Conservation (phyloP, 2,329 filamentous ascomycete genomes). For the Talaromyces amestolkiae region DNA sequence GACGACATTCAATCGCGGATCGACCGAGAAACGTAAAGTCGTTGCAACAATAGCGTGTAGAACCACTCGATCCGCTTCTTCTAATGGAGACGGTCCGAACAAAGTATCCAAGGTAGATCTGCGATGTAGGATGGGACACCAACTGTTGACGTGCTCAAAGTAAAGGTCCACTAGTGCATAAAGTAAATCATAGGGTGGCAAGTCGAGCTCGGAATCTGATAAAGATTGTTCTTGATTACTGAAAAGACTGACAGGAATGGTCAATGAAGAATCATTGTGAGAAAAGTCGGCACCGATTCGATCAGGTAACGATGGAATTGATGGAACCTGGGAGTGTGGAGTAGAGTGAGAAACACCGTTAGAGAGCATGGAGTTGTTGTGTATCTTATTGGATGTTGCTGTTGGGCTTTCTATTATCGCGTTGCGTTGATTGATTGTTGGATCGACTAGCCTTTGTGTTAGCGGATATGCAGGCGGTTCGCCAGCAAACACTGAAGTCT, state of each 20-base stretch:
- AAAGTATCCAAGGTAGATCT: conserved; percentile 76
- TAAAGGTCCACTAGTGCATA: conserved; percentile 73
- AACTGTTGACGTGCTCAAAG: conserved; percentile 76
- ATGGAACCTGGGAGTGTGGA: conserved; percentile 25
- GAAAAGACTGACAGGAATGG: conserved; percentile 59
- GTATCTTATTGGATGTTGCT: conserved; percentile 31
- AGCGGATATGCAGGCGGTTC: conserved; percentile 55
- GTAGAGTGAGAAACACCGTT: conserved; percentile 25
- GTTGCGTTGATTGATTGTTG: conserved; percentile 47
- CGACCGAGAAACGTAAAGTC: conserved; percentile 78
- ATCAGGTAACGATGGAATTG: conserved; percentile 21
- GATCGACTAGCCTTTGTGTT: conserved; percentile 47
- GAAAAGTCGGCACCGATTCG: conserved; percentile 38
- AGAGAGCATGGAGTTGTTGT: conserved; percentile 25
- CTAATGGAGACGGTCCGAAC: conserved; percentile 72
- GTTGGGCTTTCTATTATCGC: conserved; percentile 42
- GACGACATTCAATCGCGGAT: conserved; percentile 69
- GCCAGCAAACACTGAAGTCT: conserved; percentile 61
- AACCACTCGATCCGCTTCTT: conserved; percentile 78
- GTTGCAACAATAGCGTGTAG: conserved; percentile 88
- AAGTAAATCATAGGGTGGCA: conserved; percentile 71
- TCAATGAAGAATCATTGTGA: conserved; percentile 51
- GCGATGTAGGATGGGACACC: conserved; percentile 87
- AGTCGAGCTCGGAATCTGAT: conserved; percentile 58
- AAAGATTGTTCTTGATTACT: conserved; percentile 49